Percentiles rank a stretch among this genome's conserved stretches.
Conservation (phyloP, 768 basidiomycete species). For the Russula ochroleuca region DNA sequence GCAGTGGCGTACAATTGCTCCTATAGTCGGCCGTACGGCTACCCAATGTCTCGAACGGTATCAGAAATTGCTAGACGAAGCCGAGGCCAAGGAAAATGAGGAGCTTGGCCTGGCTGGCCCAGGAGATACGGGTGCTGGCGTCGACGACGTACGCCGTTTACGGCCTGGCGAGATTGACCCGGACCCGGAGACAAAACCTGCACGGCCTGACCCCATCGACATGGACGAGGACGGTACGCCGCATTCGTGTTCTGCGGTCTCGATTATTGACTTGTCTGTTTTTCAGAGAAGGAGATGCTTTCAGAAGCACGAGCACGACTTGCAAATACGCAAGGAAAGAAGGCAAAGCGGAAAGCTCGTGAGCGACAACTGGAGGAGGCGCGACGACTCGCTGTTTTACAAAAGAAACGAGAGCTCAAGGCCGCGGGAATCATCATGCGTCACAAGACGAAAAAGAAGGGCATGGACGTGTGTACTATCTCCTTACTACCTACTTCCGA, state of each 20-base stretch:
- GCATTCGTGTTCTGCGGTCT: not conserved
- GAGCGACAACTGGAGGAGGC: conserved; percentile 98
- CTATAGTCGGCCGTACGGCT: conserved; percentile 95
- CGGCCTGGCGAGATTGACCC: conserved; percentile 98
- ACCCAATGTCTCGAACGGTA: conserved; percentile 98
- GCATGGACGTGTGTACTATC: conserved; percentile 79
- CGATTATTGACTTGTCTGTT: conserved; percentile 12
- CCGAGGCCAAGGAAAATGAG: conserved; percentile 93
- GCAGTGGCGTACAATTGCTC: conserved; percentile 99
- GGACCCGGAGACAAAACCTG: conserved; percentile 97
- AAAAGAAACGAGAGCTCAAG: conserved; percentile 97
- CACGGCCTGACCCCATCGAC: conserved; percentile 97
- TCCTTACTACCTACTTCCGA: not conserved
- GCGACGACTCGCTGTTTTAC: conserved; percentile 84
- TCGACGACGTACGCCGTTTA: conserved; percentile 86
- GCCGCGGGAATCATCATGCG: conserved; percentile 98
- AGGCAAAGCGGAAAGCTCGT: conserved; percentile 97
- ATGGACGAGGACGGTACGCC: conserved; percentile 96
- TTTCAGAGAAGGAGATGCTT: conserved; percentile 95
- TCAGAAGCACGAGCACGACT: conserved; percentile 97
- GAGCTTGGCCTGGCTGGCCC: conserved; percentile 89
- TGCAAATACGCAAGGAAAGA: conserved; percentile 99
- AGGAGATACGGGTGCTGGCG: conserved; percentile 75
- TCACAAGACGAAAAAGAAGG: conserved; percentile 90
- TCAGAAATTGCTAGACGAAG: conserved; percentile 96